Evolutionary conservation across 2,329 filamentous ascomycete genomes (phyloP).

Genomic region (Berkeleyomyces rouxiae): DNA sequence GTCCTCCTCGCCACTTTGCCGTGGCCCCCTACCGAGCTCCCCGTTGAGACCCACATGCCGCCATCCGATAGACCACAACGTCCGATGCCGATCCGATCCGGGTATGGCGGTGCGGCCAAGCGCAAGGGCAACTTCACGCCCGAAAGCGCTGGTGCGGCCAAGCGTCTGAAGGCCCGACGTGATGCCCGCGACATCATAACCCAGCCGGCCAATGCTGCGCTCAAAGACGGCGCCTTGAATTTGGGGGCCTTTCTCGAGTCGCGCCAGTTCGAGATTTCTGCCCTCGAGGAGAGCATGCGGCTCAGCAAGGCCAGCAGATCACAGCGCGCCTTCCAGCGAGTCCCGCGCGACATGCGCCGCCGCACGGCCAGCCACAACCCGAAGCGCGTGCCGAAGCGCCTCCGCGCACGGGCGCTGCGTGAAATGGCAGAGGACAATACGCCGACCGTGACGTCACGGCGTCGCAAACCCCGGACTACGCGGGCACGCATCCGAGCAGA

Average conservation of each 20-base stretch:
- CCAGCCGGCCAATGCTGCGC: slow-evolving; percentile 33
- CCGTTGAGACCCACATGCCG: not conserved
- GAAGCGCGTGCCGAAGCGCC: slow-evolving; percentile 65
- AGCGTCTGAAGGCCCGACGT: slow-evolving; percentile 29
- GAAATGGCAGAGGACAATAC: slow-evolving; percentile 88
- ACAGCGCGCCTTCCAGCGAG: slow-evolving; percentile 74
- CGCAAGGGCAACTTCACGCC: slow-evolving; percentile 2
- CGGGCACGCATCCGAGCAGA: slow-evolving; percentile 51
- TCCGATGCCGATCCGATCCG: slow-evolving; percentile 11
- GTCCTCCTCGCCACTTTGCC: not conserved
- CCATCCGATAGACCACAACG: not conserved
- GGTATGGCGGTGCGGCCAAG: slow-evolving; percentile 3
- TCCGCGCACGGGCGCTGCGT: slow-evolving; percentile 49
- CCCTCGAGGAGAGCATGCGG: slow-evolving; percentile 67
- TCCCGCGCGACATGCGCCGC: slow-evolving; percentile 68
- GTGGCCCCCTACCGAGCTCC: not conserved
- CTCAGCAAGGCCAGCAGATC: slow-evolving; percentile 46
- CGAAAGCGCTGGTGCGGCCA: slow-evolving; percentile 16
- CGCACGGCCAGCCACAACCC: slow-evolving; percentile 92
- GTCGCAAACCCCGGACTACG: slow-evolving; percentile 43
- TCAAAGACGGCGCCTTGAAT: slow-evolving; percentile 64
- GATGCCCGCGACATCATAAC: slow-evolving; percentile 33
- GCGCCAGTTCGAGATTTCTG: slow-evolving; percentile 76
- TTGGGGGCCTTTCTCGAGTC: slow-evolving; percentile 70
- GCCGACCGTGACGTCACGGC: slow-evolving; percentile 52